These are phyloP conservation scores for Nakazawaea wyomingensis DNA, from an alignment of 805 yeast species.

Conservation along the genomic window DNA sequence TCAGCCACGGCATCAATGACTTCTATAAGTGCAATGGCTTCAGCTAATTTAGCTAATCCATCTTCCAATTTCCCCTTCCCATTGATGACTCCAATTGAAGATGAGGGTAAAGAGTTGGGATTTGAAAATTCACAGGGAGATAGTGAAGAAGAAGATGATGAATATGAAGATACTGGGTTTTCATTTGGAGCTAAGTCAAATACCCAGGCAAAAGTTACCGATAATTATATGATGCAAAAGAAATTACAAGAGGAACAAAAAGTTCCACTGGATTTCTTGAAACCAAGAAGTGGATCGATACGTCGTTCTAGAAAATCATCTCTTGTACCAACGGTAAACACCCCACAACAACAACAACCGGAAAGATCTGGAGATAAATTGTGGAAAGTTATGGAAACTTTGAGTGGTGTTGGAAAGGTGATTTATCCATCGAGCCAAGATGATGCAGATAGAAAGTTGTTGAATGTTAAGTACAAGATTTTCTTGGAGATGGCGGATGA, in stretches of 20 bases:
- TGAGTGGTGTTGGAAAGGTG: slow-evolving; percentile 80
- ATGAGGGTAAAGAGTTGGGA: slow-evolving; percentile 29
- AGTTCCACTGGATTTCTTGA: slow-evolving; percentile 22
- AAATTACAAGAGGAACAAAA: slow-evolving; percentile 7
- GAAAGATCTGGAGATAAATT: slow-evolving; percentile 51
- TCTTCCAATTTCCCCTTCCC: slow-evolving; percentile 47
- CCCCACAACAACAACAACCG: neutral
- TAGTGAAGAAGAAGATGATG: slow-evolving; percentile 29
- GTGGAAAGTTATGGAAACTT: slow-evolving; percentile 82
- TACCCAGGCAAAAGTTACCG: slow-evolving; percentile 48
- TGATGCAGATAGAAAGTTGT: slow-evolving; percentile 63
- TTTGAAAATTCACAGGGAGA: slow-evolving; percentile 14
- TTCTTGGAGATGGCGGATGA: slow-evolving; percentile 83
- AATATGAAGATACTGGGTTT: slow-evolving; percentile 41
- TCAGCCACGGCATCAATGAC: slow-evolving; percentile 69
- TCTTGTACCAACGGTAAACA: slow-evolving; percentile 1
- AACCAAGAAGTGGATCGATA: slow-evolving; percentile 30
- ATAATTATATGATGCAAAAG: slow-evolving; percentile 29
- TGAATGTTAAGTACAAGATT: slow-evolving; percentile 76
- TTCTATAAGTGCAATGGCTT: slow-evolving; percentile 47
- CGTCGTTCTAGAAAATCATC: slow-evolving; percentile 16
- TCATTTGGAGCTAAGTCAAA: slow-evolving; percentile 57
- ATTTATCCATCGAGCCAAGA: slow-evolving; percentile 58
- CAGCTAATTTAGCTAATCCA: slow-evolving; percentile 27
- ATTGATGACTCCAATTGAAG: slow-evolving; percentile 32